Base-by-base conservation (phyloP, 1,284 basidiomycete genomes). In the Thecaphora frezii region DNA sequence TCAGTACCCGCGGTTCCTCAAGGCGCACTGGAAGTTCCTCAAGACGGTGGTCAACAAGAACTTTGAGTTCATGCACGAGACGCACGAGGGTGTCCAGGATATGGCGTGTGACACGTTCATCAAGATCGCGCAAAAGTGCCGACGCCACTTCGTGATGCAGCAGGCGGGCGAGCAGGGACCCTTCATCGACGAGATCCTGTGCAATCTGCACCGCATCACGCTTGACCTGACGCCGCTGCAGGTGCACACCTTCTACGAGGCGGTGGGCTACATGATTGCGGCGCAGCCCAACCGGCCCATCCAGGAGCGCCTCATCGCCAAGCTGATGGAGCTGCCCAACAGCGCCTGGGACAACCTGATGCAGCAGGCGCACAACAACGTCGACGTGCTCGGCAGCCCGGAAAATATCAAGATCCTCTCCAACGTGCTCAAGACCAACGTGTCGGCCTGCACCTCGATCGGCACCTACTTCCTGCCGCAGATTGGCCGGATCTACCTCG, bases 81-180 rank as follows among this genome's bases (percentile, higher is more conserved):
- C 92, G 0, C 96, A 99, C 77, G 96, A 99, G 83, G 93, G 92
- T 62, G 96, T 99, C 13, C 96, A 99, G 81, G 96, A 99, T 81
- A 99, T 99, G 96, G 96, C 96, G 45, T 99, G 96, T 81, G 96
- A 99, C 81, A 99, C 96, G 0, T 99, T 98, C 82, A 97, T 98
- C 84, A 99, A 98, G 83, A 99, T 99, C 73, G 93, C 96, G 21
- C 94, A 98, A 80, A 98, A 97, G 82, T 98, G 96, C 79, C 86
- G 93, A 44, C 86, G 94, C 51, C 96, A 98, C 81, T 99, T 99
- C 74, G 93, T 98, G 58, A 94, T 97, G 88, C 92, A 96, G 79
- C 96, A 99, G 81, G 89, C 91, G 2, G 93, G 93, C 62, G 96
- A 99, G 81, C 87, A 88, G 59, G 96, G 98, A 78, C 96, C 96